Evolutionary conservation across 495 filamentous ascomycete genomes (phyloP).

Genomic region (Hypoxylon lenormandii): DNA sequence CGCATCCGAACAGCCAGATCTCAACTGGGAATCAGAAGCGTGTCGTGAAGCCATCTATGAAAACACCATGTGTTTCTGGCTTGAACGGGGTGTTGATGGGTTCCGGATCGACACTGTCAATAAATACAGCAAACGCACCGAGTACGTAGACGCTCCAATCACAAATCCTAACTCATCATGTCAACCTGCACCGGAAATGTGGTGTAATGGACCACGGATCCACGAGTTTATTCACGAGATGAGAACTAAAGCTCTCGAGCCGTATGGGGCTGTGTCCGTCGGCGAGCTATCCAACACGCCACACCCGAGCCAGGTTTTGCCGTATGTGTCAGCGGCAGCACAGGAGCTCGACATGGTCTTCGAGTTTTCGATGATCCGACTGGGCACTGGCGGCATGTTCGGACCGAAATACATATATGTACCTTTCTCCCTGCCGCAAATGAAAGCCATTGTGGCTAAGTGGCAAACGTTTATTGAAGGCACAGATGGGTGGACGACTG

Average conservation of each 20-base stretch:
- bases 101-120: slow-evolving; percentile 79
- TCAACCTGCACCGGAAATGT: slow-evolving; percentile 65
- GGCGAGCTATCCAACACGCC: slow-evolving; percentile 77
- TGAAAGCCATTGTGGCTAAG: slow-evolving; percentile 70
- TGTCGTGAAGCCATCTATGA: slow-evolving; percentile 73
- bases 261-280: slow-evolving; percentile 76
- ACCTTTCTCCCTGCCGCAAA: slow-evolving; percentile 63
- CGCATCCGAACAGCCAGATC: slow-evolving; percentile 73
- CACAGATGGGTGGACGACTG: slow-evolving; percentile 77
- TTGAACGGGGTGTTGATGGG: slow-evolving; percentile 73
- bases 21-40: slow-evolving; percentile 78
- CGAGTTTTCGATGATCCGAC: slow-evolving; percentile 74
- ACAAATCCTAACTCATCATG: slow-evolving; percentile 55
- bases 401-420: slow-evolving; percentile 55
- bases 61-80: slow-evolving; percentile 76
- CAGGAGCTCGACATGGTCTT: slow-evolving; percentile 81
- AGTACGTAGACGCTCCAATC: slow-evolving; percentile 71
- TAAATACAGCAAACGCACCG: slow-evolving; percentile 70
- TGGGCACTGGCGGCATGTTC: slow-evolving; percentile 61
- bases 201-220: slow-evolving; percentile 73
- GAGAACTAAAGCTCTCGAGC: slow-evolving; percentile 68
- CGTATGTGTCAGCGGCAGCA: slow-evolving; percentile 67
- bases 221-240: slow-evolving; percentile 75
- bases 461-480: slow-evolving; percentile 77
- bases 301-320: slow-evolving; percentile 68